Evolutionary conservation across 106 monocot species (phyloP).

Genomic region (Gastrodia elata): DNA sequence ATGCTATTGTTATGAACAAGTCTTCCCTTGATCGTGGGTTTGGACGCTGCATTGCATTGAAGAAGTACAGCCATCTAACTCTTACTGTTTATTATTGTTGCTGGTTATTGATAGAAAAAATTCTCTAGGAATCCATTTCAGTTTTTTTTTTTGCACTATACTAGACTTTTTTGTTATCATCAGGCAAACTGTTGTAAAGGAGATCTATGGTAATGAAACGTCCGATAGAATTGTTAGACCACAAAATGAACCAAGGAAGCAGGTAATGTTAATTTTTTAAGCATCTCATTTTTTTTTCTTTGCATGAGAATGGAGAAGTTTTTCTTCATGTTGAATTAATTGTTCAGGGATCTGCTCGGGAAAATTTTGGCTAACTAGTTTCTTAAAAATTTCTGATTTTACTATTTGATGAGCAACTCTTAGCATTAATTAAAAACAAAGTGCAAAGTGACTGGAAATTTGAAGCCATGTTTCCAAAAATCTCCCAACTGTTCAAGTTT

Average conservation of each 20-base stretch:
- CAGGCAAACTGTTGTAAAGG: conserved; percentile 54
- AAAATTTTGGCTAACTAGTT: no score
- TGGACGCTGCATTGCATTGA: conserved; percentile 86
- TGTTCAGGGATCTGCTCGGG: no score
- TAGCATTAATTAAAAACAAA: neutral
- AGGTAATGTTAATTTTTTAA: neutral
- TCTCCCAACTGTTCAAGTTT: neutral
- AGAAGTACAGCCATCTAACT: conserved; percentile 41
- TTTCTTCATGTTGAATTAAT: neutral
- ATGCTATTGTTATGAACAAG: conserved; percentile 99
- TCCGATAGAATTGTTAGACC: conserved; percentile 60
- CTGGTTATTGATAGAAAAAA: neutral
- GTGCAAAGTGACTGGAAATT: neutral
- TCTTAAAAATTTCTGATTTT: no score
- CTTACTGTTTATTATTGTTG: conserved; percentile 1
- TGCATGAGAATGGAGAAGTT: neutral
- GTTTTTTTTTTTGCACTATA: neutral
- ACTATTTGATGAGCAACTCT: neutral
- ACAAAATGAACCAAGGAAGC: conserved; percentile 48
- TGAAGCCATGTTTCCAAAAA: neutral
- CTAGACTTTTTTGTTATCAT: neutral
- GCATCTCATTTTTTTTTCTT: neutral
- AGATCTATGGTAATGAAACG: conserved; percentile 34
- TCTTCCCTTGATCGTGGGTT: conserved; percentile 97
- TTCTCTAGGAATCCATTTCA: neutral